Evolutionary conservation across 2,329 filamentous ascomycete species (phyloP).

Genomic region (Colletotrichum cordylinicola): DNA sequence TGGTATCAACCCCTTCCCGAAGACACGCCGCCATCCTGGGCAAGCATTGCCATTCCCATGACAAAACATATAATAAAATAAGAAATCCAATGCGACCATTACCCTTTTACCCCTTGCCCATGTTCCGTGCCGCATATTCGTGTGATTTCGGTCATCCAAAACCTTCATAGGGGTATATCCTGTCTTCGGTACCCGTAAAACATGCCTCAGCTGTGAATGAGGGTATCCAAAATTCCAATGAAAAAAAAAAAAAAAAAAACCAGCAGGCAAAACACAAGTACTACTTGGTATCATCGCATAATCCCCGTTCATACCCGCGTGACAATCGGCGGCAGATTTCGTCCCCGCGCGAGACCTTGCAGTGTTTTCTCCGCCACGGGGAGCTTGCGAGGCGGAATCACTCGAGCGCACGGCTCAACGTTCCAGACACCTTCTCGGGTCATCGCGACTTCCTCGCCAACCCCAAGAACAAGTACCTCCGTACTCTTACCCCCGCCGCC

Average conservation of each 20-base stretch:
- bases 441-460: constrained; percentile 49
- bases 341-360: neutral
- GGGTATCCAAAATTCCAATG: neutral
- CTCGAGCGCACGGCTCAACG: neutral
- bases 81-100: neutral
- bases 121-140: neutral
- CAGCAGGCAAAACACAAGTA: neutral
- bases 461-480: constrained; percentile 45
- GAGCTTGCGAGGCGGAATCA: neutral
- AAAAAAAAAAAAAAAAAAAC: neutral
- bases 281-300: neutral
- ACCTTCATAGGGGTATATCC: neutral
- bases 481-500: constrained; percentile 30
- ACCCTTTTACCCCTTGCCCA: neutral
- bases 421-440: constrained; percentile 43
- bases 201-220: neutral
- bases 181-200: neutral
- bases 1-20: neutral
- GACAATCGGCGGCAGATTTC: neutral
- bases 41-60: neutral
- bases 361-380: neutral
- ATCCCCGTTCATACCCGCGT: neutral
- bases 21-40: neutral
- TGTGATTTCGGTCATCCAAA: neutral
- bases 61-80: neutral